A percentile compares a stretch with the other conserved stretches of the same genome.
Conservation (phyloP, 176 grass and related monocot genomes). For the Phoenix roebelenii region DNA sequence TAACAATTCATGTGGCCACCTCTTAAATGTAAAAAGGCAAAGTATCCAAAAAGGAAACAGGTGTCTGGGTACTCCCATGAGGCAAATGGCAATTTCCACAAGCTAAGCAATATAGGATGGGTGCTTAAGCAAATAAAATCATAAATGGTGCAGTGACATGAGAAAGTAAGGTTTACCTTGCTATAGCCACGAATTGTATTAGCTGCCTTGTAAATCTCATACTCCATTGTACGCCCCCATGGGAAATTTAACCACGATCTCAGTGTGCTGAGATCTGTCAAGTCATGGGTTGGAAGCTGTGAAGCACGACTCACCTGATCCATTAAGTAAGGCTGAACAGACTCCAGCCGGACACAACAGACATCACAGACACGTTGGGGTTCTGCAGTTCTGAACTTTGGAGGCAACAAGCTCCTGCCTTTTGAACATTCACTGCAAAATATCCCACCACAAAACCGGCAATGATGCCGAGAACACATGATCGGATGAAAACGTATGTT, state of each 20-base stretch:
- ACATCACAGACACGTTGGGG: constrained; percentile 92
- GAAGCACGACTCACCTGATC: constrained; percentile 47
- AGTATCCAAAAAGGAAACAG: too few relatives aligned
- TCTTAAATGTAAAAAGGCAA: too few relatives aligned
- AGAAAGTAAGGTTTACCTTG: constrained; percentile 45
- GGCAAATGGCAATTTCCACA: too few relatives aligned
- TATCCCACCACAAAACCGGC: constrained; percentile 76
- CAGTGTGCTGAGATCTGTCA: constrained; percentile 73
- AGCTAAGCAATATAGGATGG: too few relatives aligned
- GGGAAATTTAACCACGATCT: constrained; percentile 86
- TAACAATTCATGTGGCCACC: too few relatives aligned
- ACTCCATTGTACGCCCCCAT: constrained; percentile 63
- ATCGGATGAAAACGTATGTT: constrained; percentile 60
- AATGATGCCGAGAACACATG: constrained; percentile 76
- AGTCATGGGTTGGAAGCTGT: constrained; percentile 61
- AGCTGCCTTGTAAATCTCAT: constrained; percentile 94
- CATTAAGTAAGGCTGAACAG: constrained; percentile 70
- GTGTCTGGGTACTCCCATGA: too few relatives aligned
- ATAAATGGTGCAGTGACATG: background rate
- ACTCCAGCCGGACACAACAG: constrained; percentile 57
- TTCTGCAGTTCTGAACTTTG: constrained; percentile 63
- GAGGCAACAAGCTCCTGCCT: constrained; percentile 68
- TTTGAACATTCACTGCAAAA: constrained; percentile 79
- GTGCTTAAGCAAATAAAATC: too few relatives aligned
- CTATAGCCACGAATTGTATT: constrained; percentile 65